Base-by-base conservation (phyloP, 495 filamentous ascomycete genomes). In the Cryomyces minteri region DNA sequence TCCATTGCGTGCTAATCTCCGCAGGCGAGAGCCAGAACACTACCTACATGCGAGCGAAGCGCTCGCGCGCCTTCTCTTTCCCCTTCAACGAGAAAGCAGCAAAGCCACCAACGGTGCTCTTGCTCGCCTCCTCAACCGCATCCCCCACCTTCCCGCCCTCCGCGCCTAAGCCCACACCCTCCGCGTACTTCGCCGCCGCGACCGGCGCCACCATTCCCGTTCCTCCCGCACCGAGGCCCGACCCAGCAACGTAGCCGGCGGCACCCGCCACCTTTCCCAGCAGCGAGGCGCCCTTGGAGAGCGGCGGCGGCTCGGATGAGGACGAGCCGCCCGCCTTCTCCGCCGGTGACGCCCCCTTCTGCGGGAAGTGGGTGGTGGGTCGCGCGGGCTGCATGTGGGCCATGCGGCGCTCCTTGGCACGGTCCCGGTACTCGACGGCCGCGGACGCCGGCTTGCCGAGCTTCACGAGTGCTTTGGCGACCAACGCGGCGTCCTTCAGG, bases 141-240 rank as follows among this genome's bases (percentile, higher is more conserved):
- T 94, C 87, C 6, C 88, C 88, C 10, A 92, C 61, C 58, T 81
- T 85, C 11, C 83, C 70, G 11, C 86, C 84, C 51, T 85, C 76
- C 2, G 86, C 86, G 0, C 88, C 88, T 25, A 95, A 61, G 5
- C 88, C 88, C 0, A 90, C 87, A 11, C 88, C 88, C 31, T 79
- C 75, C 3, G 76, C 73, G 58, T 94, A 95, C 32, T 84, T 71
- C 41, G 83, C 76, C 0, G 83, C 82, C 9, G 76, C 68, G 45
- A 95, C 81, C 0, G 83, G 80, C 12, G 79, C 79, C 0, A 77
- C 84, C 42, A 78, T 73, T 4, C 87, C 88, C 1, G 77, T 76
- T 0, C 86, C 82, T 51, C 80, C 73, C 3, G 80, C 83, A 39
- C 88, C 88, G 14, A 95, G 66, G 1, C 88, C 88, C 46, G 77